These are phyloP conservation scores for Zymoseptoria crescenta DNA, from an alignment of 2,329 filamentous ascomycete genomes.

Conservation along the genomic window DNA sequence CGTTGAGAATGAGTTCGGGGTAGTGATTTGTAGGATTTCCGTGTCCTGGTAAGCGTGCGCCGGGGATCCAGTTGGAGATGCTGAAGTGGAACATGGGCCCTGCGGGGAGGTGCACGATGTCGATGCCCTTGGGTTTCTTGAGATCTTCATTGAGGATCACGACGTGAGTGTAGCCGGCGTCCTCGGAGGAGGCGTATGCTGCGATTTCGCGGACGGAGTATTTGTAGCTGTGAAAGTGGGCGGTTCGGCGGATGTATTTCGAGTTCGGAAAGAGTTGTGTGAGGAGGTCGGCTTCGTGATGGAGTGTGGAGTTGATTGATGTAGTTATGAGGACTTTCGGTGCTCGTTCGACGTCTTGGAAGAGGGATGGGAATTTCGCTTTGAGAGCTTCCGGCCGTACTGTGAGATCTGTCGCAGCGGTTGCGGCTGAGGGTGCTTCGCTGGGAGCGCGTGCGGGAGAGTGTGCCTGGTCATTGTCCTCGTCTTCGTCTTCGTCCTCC, in stretches of 20 bases:
- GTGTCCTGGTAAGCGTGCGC: constrained; percentile 80
- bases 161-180: constrained; percentile 70
- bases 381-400: constrained; percentile 54
- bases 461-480: constrained; percentile 14
- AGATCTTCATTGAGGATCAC: constrained; percentile 81
- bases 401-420: constrained; percentile 51
- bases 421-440: constrained; percentile 42
- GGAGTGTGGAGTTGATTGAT: constrained; percentile 77
- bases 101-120: constrained; percentile 71
- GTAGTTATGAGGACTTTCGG: constrained; percentile 93
- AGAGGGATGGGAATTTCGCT: constrained; percentile 54
- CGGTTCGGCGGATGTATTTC: constrained; percentile 74
- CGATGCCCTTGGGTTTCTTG: constrained; percentile 75
- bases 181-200: constrained; percentile 63
- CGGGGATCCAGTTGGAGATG: constrained; percentile 84
- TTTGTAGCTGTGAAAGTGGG: constrained; percentile 77
- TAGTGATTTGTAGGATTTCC: constrained; percentile 85
- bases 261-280: constrained; percentile 73
- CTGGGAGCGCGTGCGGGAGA: constrained; percentile 25
- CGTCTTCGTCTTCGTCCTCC: constrained; percentile 40
- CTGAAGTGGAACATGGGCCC: constrained; percentile 92
- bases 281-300: constrained; percentile 71
- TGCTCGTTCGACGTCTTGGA: constrained; percentile 44
- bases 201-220: constrained; percentile 89
- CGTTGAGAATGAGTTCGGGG: constrained; percentile 84